A percentile compares a stretch with the other conserved stretches of the same genome.
These are phyloP conservation scores for Kazachstania kunashirensis DNA, from an alignment of 805 yeast species.

Conservation along the genomic window DNA sequence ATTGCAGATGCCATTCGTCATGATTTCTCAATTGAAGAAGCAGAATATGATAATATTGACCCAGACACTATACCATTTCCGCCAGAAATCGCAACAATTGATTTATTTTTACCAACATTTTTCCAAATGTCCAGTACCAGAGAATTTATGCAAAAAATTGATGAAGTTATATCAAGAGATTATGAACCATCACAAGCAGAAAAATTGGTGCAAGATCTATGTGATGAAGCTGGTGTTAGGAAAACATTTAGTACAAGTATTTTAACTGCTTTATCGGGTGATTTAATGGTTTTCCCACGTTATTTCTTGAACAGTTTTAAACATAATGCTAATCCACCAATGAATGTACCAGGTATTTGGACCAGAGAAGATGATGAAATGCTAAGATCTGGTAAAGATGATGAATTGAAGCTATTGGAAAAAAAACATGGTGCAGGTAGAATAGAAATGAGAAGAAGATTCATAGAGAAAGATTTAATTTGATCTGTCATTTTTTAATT, in stretches of 20 bases:
- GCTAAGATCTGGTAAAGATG: constrained; percentile 28
- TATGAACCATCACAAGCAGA: constrained; percentile 37
- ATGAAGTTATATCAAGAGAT: constrained; percentile 33
- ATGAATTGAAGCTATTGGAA: constrained; percentile 27
- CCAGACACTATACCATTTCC: constrained; percentile 28
- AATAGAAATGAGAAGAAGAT: constrained; percentile 34
- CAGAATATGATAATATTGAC: constrained; percentile 21
- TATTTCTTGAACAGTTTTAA: constrained; percentile 34
- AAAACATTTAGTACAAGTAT: constrained; percentile 35
- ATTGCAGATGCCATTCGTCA: constrained; percentile 29
- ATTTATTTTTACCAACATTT: constrained; percentile 28
- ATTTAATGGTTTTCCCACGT: constrained; percentile 34
- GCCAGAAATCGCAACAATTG: constrained; percentile 25
- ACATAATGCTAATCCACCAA: constrained; percentile 36
- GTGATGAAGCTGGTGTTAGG: constrained; percentile 35
- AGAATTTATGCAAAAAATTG: constrained; percentile 29
- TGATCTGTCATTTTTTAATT: too few species aligned
- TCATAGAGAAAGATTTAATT: constrained; percentile 31
- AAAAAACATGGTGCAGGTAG: constrained; percentile 35
- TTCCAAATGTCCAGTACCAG: constrained; percentile 22
- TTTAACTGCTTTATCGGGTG: constrained; percentile 37
- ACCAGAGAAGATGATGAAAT: constrained; percentile 35
- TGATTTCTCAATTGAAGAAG: constrained; percentile 25
- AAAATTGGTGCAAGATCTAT: constrained; percentile 32
- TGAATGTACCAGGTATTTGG: constrained; percentile 38